phyloP scores from a whole-genome alignment of 2,329 filamentous ascomycete species.

The Paecilomyces sp. region DNA sequence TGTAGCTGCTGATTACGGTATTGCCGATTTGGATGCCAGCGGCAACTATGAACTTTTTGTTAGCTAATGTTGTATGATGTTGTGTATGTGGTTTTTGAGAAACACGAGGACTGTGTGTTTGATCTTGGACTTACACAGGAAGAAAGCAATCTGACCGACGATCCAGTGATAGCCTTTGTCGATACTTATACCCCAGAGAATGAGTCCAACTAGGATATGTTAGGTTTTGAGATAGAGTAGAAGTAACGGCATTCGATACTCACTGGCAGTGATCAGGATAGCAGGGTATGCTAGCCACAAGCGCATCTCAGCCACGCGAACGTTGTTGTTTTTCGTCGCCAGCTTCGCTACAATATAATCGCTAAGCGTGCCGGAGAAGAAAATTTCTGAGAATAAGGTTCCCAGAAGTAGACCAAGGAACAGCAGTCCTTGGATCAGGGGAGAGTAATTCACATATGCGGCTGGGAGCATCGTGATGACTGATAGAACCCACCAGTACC shows the following conservation, averaged over 20 bases:
- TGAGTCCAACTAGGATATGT: conserved; percentile 33
- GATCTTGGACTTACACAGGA: conserved; percentile 40
- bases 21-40: conserved; percentile 53
- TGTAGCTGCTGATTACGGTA: conserved; percentile 45
- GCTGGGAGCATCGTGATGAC: conserved; percentile 48
- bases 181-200: conserved; percentile 51
- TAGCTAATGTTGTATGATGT: background rate
- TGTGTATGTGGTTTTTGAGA: background rate
- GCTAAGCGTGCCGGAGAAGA: conserved; percentile 47
- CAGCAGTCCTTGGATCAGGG: conserved; percentile 47
- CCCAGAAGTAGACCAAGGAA: conserved; percentile 50
- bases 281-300: conserved; percentile 52
- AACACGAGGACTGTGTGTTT: too few relatives aligned
- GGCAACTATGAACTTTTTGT: conserved; percentile 33
- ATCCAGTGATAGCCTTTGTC: conserved; percentile 51
- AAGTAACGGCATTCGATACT: conserved; percentile 4
- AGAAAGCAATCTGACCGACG: conserved; percentile 50
- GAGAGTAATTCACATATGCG: conserved; percentile 43
- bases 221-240: background rate
- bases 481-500: conserved; percentile 53
- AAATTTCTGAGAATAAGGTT: conserved; percentile 44
- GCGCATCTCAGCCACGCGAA: conserved; percentile 47
- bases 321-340: conserved; percentile 35
- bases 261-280: conserved; percentile 37
- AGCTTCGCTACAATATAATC: conserved; percentile 45